These are phyloP conservation scores for Gigaspora rosea DNA, from an alignment of 192 early-diverging fungal genomes.

Conservation along the genomic window DNA sequence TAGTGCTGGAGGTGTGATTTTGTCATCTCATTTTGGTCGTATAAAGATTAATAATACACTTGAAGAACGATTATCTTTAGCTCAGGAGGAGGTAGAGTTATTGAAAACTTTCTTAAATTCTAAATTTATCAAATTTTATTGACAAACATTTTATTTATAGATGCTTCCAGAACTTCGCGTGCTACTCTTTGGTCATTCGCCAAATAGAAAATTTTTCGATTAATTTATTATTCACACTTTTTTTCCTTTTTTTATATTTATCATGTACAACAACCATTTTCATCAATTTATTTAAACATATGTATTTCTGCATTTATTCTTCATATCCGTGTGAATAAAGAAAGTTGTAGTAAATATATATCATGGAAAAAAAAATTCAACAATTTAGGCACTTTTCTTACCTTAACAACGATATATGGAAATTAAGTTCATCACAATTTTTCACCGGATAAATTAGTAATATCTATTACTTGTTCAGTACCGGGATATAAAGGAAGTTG, in stretches of 20 bases:
- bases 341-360: too few species aligned
- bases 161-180: conserved; percentile 94
- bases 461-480: conserved; percentile 56
- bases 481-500: conserved; percentile 72
- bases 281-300: too few species aligned
- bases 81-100: conserved; percentile 68
- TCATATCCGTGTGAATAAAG: too few species aligned
- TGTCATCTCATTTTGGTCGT: conserved; percentile 72
- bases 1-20: conserved; percentile 88
- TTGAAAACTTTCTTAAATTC: background rate
- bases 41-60: conserved; percentile 90
- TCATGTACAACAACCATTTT: too few species aligned
- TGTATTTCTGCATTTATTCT: too few species aligned
- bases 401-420: too few species aligned
- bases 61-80: conserved; percentile 83
- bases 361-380: too few species aligned
- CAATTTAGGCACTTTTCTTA: too few species aligned
- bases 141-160: conserved; percentile 42
- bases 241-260: too few species aligned
- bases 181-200: conserved; percentile 88
- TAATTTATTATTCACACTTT: conserved; percentile 37
- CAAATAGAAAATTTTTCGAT: conserved; percentile 91
- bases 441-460: conserved; percentile 7
- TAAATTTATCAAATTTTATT: background rate
- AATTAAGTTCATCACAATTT: background rate